Percentiles rank a stretch among this genome's conserved stretches.
Evolutionary conservation across 2,329 filamentous ascomycete genomes (phyloP).

Genomic region (Chaetomium globosum): DNA sequence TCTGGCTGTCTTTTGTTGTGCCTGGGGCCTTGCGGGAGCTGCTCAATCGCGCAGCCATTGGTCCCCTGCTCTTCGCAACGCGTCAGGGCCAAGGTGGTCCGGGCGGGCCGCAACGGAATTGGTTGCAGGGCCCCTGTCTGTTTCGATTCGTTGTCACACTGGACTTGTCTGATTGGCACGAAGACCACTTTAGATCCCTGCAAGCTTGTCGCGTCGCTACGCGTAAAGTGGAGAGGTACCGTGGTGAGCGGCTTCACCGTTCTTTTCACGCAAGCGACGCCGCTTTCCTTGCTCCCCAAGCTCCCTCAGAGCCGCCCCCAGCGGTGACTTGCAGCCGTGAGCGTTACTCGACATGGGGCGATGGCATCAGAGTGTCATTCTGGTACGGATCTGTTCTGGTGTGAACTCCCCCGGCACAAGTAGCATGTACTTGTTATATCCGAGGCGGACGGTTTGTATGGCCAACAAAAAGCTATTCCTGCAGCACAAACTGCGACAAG

Average conservation of each 20-base stretch:
- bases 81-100: slow-evolving; percentile 27
- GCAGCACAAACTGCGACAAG: neutral
- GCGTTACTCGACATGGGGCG: slow-evolving; percentile 7
- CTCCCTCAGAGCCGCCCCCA: slow-evolving; percentile 7
- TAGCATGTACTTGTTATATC: slow-evolving; percentile 5
- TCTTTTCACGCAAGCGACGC: slow-evolving; percentile 8
- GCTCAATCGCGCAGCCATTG: slow-evolving; percentile 28
- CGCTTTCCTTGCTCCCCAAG: neutral
- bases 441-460: slow-evolving; percentile 21
- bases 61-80: slow-evolving; percentile 29
- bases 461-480: slow-evolving; percentile 19
- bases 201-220: slow-evolving; percentile 31
- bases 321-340: slow-evolving; percentile 25
- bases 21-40: neutral
- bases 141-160: slow-evolving; percentile 26
- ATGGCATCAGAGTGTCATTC: neutral
- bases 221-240: slow-evolving; percentile 24
- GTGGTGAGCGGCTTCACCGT: slow-evolving; percentile 31
- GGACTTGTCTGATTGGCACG: slow-evolving; percentile 34
- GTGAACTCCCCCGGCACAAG: neutral
- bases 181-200: slow-evolving; percentile 38
- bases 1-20: slow-evolving; percentile 29
- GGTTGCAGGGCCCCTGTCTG: slow-evolving; percentile 28
- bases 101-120: slow-evolving; percentile 29
- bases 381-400: neutral